phyloP scores from a whole-genome alignment of 805 yeast species.

The Myxozyma neotropica region DNA sequence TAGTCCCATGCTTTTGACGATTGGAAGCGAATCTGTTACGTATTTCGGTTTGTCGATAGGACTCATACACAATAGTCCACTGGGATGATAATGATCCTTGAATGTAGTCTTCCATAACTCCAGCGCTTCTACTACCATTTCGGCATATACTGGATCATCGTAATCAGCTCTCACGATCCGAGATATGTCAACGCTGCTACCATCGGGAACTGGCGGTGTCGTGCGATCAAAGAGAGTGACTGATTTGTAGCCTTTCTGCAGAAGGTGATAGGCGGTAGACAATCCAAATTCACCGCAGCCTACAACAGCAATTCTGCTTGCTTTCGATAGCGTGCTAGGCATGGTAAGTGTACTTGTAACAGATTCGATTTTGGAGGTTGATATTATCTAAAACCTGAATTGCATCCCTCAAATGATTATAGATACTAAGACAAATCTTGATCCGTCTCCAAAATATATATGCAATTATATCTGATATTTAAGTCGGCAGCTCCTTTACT shows the following conservation, averaged over 20 bases:
- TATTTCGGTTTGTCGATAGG: slow-evolving; percentile 24
- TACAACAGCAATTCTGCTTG: slow-evolving; percentile 46
- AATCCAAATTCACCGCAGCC: slow-evolving; percentile 63
- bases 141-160: slow-evolving; percentile 48
- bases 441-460: too few species aligned
- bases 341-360: background rate
- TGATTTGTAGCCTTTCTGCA: slow-evolving; percentile 19
- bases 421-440: too few species aligned
- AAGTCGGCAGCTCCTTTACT: too few species aligned
- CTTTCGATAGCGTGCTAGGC: background rate
- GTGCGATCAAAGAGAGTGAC: slow-evolving; percentile 31
- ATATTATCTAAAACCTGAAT: too few species aligned
- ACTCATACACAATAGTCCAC: slow-evolving; percentile 31
- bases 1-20: slow-evolving; percentile 23
- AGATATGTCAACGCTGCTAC: slow-evolving; percentile 53
- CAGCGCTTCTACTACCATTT: slow-evolving; percentile 51
- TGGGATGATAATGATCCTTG: slow-evolving; percentile 22
- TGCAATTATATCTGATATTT: too few species aligned
- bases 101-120: slow-evolving; percentile 43
- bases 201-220: slow-evolving; percentile 35
- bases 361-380: too few species aligned
- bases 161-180: slow-evolving; percentile 56
- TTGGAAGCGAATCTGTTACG: slow-evolving; percentile 15
- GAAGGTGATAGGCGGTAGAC: slow-evolving; percentile 51
- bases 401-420: too few species aligned